A percentile compares a stretch with the other conserved stretches of the same genome.
Evolutionary conservation across 108 stramenopile genomes (phyloP).

Genomic region (Nitzschia inconspicua): DNA sequence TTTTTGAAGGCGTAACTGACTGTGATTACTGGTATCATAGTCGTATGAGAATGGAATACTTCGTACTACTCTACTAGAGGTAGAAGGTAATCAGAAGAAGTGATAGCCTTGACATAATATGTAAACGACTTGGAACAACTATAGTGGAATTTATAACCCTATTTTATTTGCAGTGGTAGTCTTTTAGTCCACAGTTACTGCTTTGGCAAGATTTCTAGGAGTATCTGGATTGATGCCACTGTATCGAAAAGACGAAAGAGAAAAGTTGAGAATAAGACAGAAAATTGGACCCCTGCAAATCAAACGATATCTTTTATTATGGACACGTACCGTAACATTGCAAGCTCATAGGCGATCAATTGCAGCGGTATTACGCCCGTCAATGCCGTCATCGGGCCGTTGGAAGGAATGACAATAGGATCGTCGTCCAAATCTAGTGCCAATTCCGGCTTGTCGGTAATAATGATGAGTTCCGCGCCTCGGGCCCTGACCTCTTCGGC

Average conservation of each 20-base stretch:
- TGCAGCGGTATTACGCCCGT: slow-evolving; percentile 94
- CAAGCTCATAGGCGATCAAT: slow-evolving; percentile 97
- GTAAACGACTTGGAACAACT: no score
- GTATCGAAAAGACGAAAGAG: slow-evolving; percentile 13
- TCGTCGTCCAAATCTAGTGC: slow-evolving; percentile 84
- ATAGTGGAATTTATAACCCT: no score
- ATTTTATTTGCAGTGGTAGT: background rate
- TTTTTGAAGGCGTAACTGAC: no score
- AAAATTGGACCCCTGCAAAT: background rate
- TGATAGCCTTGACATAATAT: no score
- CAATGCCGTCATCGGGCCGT: slow-evolving; percentile 95
- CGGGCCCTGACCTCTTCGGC: slow-evolving; percentile 96
- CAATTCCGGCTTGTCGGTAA: slow-evolving; percentile 85
- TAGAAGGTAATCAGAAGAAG: no score
- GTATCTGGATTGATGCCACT: slow-evolving; percentile 97
- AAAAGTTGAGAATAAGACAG: background rate
- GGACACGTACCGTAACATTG: slow-evolving; percentile 77
- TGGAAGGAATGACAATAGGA: slow-evolving; percentile 94
- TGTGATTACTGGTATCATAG: no score
- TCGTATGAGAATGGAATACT: no score
- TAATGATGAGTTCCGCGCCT: slow-evolving; percentile 94
- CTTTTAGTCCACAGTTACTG: slow-evolving; percentile 96
- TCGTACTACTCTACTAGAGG: no score
- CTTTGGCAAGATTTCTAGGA: slow-evolving; percentile 98
- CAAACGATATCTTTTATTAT: background rate